Base-by-base conservation (phyloP, 257 asterid genomes). In the Salvia hispanica region DNA sequence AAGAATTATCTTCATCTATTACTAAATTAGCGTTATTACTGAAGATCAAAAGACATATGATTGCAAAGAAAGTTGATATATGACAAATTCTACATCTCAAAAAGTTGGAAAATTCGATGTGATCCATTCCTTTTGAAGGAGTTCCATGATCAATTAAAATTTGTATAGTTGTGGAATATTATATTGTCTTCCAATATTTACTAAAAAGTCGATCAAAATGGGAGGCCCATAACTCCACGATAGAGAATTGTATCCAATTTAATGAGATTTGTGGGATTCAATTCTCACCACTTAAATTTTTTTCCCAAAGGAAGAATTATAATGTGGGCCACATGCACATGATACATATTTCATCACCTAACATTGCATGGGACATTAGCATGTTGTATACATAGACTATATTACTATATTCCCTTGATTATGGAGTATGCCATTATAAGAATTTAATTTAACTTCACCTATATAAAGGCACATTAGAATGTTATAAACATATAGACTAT, bases 201-300 rank as follows among this genome's bases (percentile, higher is more conserved):
- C 34, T 8, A 51, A 60, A 71, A 39, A 42, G 57, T 16, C 48
- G 31, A 62, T 9, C 21, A 39, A 60, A 50, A 62, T 39, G 56
- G 64, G 60, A 69, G 61, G 67, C 58, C 58, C 67, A 62, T 9
- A 62, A 62, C 43, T 56, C 76, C 76, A 71, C 59, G 11, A 59
- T 62, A 60, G 46, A 54, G n/a, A 48, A 69, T 69, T 70, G 52
- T 37, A 58, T n/a, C 47, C 40, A 15, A 15, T 39, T 47, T 12
- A 18, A 11, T 13, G 15, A 56, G 66, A 14, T 13, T 31, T 42
- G 47, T 56, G 73, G 58, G 50, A 44, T 58, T 15, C 65, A 11
- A 31, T 46, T 58, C 73, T 57, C 21, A 25, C 43, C 36, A 31
- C 65, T 42, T 6, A 50, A 67, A 25, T 1, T 25, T 25, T 67